Conservation (phyloP, 441 rosid species). For the Syzygium syzygioides region DNA sequence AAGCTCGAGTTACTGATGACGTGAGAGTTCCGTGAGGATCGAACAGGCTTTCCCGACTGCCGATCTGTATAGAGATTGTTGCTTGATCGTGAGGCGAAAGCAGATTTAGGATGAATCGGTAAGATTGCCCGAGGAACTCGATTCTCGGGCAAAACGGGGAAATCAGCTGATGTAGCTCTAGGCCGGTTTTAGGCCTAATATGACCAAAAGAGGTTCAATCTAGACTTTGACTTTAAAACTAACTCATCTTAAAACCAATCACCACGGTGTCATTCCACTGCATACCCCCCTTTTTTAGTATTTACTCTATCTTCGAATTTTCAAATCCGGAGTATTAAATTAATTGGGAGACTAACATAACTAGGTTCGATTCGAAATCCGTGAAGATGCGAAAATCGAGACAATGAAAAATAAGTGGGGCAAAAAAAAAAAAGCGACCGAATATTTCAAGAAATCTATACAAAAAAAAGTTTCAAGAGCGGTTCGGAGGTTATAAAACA, state of each 20-base stretch:
- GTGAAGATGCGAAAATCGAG: accelerated
- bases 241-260: accelerated
- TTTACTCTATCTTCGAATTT: neutral
- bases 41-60: neutral
- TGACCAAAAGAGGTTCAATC: no score
- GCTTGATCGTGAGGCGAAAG: neutral
- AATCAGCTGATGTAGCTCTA: neutral
- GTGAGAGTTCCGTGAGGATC: no score
- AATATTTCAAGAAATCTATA: neutral
- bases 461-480: neutral
- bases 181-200: neutral
- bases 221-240: neutral
- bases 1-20: neutral
- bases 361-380: neutral
- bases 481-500: accelerated
- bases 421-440: accelerated
- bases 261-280: accelerated
- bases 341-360: neutral
- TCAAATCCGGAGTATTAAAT: neutral
- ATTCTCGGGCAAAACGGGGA: accelerated
- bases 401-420: accelerated
- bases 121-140: no score
- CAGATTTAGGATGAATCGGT: neutral
- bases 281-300: accelerated
- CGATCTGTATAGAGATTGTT: neutral